Evolutionary conservation across 2,329 filamentous ascomycete species (phyloP).

Genomic region (Diaporthe eres): DNA sequence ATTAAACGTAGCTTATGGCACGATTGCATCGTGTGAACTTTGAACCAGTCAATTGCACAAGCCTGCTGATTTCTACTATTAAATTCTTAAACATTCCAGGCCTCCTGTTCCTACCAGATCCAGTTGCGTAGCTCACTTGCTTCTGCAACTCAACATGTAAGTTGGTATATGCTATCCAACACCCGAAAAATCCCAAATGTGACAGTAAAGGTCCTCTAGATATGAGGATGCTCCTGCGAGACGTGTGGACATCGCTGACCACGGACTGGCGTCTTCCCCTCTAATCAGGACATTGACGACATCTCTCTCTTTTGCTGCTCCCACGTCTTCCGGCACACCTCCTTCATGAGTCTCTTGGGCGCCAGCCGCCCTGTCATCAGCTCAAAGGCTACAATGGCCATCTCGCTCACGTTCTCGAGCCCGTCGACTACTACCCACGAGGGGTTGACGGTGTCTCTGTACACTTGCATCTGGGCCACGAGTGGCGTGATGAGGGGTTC

Average conservation of each 20-base stretch:
- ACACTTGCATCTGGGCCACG: conserved; percentile 73
- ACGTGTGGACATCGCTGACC: background rate
- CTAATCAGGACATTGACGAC: conserved; percentile 41
- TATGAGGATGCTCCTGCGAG: background rate
- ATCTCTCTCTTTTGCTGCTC: conserved; percentile 52
- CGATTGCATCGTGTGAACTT: background rate
- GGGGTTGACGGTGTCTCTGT: conserved; percentile 63
- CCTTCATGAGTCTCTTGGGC: conserved; percentile 77
- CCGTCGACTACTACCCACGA: conserved; percentile 82
- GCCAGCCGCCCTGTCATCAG: conserved; percentile 81
- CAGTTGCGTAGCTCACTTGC: background rate
- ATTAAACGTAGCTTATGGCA: background rate
- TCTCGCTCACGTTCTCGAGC: conserved; percentile 79
- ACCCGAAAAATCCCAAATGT: background rate
- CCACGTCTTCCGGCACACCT: conserved; percentile 64
- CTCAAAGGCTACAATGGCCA: conserved; percentile 83
- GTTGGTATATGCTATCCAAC: background rate
- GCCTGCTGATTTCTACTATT: conserved; percentile 2
- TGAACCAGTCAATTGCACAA: background rate
- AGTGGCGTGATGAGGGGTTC: conserved; percentile 79
- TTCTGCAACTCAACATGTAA: background rate
- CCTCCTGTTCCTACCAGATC: background rate
- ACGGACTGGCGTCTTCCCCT: background rate
- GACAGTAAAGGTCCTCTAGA: background rate
- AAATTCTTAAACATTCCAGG: background rate